Conservation (phyloP, 148 eudicot species). For the Amaranthus cruentus region DNA sequence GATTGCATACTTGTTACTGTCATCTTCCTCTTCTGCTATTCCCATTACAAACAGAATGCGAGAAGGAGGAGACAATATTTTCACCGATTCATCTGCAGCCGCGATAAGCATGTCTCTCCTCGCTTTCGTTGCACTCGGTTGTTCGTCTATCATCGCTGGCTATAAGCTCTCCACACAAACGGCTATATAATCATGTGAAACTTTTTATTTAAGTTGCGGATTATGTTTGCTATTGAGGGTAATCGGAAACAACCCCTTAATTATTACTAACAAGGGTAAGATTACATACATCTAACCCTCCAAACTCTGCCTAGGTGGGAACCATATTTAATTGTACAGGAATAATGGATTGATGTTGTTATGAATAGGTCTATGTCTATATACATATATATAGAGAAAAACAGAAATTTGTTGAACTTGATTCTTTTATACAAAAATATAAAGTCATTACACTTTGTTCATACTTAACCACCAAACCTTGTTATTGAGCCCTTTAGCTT, state of each 20-base stretch:
- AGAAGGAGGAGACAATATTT: slow-evolving; percentile 56
- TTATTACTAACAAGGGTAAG: too few species aligned
- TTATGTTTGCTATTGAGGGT: too few species aligned
- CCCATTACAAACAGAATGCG: slow-evolving; percentile 82
- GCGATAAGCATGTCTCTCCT: slow-evolving; percentile 80
- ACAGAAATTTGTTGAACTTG: too few species aligned
- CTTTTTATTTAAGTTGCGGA: background rate
- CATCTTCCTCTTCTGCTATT: slow-evolving; percentile 76
- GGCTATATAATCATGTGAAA: slow-evolving; percentile 20
- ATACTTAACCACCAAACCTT: background rate
- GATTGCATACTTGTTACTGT: slow-evolving; percentile 61
- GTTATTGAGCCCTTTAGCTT: background rate
- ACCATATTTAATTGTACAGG: too few species aligned
- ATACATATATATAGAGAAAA: too few species aligned
- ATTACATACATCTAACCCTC: too few species aligned
- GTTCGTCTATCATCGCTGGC: slow-evolving; percentile 63
- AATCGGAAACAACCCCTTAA: too few species aligned
- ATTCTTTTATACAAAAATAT: slow-evolving; percentile 19
- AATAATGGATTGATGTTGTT: too few species aligned
- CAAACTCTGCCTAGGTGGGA: too few species aligned
- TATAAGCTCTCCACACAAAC: slow-evolving; percentile 69
- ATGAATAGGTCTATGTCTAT: too few species aligned
- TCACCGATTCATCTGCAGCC: slow-evolving; percentile 74
- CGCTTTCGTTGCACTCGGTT: slow-evolving; percentile 54
- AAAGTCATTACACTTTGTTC: slow-evolving; percentile 10